Evolutionary conservation across 2,329 filamentous ascomycete species (phyloP).

Genomic region (Ophiostoma sp.): DNA sequence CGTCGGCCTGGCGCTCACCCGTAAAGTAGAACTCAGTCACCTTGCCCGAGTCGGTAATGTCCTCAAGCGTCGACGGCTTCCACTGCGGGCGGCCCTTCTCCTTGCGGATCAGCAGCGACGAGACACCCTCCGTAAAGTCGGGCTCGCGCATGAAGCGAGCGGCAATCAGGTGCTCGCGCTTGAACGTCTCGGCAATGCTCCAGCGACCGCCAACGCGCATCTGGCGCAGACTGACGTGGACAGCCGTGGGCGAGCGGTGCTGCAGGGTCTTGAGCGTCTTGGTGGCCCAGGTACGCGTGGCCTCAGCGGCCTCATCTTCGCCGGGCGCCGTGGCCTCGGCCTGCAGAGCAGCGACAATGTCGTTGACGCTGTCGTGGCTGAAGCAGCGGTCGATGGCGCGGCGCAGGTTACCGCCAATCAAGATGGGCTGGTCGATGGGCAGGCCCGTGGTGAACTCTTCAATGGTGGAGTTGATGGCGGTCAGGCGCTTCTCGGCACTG

Average conservation of each 20-base stretch:
- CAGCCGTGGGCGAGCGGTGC: constrained; percentile 78
- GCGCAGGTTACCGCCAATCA: constrained; percentile 69
- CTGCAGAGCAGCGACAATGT: constrained; percentile 69
- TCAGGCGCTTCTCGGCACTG: constrained; percentile 60
- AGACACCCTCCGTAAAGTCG: constrained; percentile 93
- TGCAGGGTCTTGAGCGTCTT: constrained; percentile 74
- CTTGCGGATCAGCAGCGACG: constrained; percentile 73
- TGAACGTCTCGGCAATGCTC: constrained; percentile 82
- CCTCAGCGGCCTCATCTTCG: constrained; percentile 61
- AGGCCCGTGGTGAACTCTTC: constrained; percentile 88
- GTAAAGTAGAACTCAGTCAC: constrained; percentile 70
- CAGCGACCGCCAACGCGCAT: constrained; percentile 74
- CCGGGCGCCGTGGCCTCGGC: constrained; percentile 64
- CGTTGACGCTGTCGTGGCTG: constrained; percentile 62
- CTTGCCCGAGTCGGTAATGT: constrained; percentile 56
- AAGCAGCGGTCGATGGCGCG: constrained; percentile 84
- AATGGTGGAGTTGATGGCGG: constrained; percentile 80
- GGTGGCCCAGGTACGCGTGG: constrained; percentile 71
- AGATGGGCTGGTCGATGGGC: constrained; percentile 69
- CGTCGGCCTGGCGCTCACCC: constrained; percentile 38
- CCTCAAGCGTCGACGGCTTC: constrained; percentile 71
- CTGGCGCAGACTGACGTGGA: constrained; percentile 81
- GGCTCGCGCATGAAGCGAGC: constrained; percentile 84
- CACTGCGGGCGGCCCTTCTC: constrained; percentile 62
- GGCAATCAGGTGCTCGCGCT: constrained; percentile 81